Evolutionary conservation across 345 rosid genomes (phyloP).

Genomic region (Heritiera fomes): DNA sequence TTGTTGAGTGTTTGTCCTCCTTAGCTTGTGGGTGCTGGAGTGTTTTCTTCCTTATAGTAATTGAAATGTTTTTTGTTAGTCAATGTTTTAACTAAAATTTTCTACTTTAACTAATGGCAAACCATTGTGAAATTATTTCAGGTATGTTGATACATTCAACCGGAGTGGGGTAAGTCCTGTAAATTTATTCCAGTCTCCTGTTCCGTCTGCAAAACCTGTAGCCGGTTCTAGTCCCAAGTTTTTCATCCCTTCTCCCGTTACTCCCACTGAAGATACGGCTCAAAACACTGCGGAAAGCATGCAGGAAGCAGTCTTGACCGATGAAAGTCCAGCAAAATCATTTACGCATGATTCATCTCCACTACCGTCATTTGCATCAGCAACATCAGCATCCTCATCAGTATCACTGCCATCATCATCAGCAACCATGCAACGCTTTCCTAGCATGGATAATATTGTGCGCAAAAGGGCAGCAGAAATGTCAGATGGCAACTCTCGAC

Average conservation of each 20-base stretch:
- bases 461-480: constrained; percentile 29
- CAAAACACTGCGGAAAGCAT: constrained; percentile 13
- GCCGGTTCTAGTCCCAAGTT: constrained; percentile 44
- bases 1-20: not conserved
- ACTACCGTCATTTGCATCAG: not conserved
- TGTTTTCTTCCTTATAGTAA: not conserved
- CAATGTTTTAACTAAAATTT: not conserved
- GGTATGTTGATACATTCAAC: constrained; percentile 61
- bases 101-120: not conserved
- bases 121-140: constrained; percentile 24
- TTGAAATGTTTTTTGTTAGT: not conserved
- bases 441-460: constrained; percentile 57
- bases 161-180: constrained; percentile 40
- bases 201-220: constrained; percentile 37
- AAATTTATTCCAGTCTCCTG: constrained; percentile 45
- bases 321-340: constrained; percentile 2
- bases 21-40: not conserved
- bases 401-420: constrained; percentile 27
- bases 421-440: constrained; percentile 48
- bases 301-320: not conserved
- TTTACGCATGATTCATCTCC: constrained; percentile 5
- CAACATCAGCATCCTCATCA: constrained; percentile 1
- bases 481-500: constrained; percentile 40
- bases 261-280: constrained; percentile 30
- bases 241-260: constrained; percentile 42